phyloP scores from a whole-genome alignment of 345 rosid genomes.

The Psidium friedrichsthalianum region DNA sequence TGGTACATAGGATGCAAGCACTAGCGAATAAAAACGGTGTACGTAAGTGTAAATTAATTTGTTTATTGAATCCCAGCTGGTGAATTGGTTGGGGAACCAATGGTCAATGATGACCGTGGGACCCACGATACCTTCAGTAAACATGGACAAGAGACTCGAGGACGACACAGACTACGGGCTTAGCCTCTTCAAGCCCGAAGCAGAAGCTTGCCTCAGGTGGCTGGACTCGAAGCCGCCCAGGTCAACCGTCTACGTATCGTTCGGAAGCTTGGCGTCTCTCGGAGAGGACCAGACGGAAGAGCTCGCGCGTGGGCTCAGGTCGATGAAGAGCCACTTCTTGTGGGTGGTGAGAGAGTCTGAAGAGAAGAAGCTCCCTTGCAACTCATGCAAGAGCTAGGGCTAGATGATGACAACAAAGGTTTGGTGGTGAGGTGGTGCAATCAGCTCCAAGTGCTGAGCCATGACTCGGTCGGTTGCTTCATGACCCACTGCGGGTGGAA shows the following conservation, averaged over 20 bases:
- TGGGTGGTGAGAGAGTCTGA: conserved; percentile 57
- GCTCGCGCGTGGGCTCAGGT: conserved; percentile 25
- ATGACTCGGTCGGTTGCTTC: conserved; percentile 47
- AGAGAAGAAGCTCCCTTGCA: conserved; percentile 24
- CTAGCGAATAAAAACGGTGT: neutral
- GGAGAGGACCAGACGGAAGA: conserved; percentile 44
- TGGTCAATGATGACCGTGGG: conserved; percentile 37
- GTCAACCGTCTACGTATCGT: conserved; percentile 43
- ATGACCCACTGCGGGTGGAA: conserved; percentile 65
- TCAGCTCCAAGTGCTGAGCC: conserved; percentile 43
- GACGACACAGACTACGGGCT: conserved; percentile 45
- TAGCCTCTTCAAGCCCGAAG: conserved; percentile 26
- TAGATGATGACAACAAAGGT: conserved; percentile 15
- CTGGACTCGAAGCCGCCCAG: conserved; percentile 18
- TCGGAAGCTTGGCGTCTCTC: conserved; percentile 35
- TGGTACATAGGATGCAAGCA: conserved; percentile 14
- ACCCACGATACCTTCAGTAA: conserved; percentile 40
- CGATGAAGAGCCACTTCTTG: conserved; percentile 29
- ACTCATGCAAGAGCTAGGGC: conserved; percentile 14
- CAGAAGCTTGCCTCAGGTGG: conserved; percentile 28
- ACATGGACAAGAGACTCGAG: conserved; percentile 30
- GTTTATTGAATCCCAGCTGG: conserved; percentile 8
- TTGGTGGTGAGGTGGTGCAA: conserved; percentile 39
- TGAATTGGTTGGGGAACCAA: conserved; percentile 27
- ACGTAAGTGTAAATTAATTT: neutral